A percentile compares a stretch with the other conserved stretches of the same genome.
These are phyloP conservation scores for Endocalyx cinctus DNA, from an alignment of 2,329 filamentous ascomycete genomes.

Conservation along the genomic window DNA sequence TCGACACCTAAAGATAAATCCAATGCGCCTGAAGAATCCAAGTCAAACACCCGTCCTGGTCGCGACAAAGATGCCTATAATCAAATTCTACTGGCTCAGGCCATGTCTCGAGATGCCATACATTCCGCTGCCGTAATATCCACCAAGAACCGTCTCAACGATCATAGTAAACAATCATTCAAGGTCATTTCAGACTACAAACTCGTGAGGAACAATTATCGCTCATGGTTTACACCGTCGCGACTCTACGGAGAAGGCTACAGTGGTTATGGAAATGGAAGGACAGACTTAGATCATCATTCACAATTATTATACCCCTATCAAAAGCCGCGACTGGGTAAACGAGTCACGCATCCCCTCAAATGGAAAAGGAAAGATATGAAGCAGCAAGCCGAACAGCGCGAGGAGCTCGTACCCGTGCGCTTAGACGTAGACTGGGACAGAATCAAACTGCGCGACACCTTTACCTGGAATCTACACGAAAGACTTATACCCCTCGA, in stretches of 20 bases:
- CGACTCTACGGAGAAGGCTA: constrained; percentile 71
- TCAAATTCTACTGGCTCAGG: constrained; percentile 49
- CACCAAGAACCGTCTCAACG: constrained; percentile 49
- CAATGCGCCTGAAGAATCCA: constrained; percentile 27
- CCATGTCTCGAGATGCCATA: constrained; percentile 49
- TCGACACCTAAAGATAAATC: constrained; percentile 26
- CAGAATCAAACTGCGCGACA: constrained; percentile 91
- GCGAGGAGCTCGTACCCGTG: constrained; percentile 87
- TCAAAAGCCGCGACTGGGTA: constrained; percentile 71
- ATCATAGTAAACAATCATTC: constrained; percentile 58
- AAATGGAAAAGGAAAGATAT: constrained; percentile 76
- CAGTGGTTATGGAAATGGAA: constrained; percentile 81
- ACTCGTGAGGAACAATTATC: constrained; percentile 50
- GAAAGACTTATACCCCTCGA: constrained; percentile 78
- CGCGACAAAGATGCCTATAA: constrained; percentile 55
- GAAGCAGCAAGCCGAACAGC: constrained; percentile 79
- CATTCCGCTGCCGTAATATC: constrained; percentile 48
- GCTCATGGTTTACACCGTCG: constrained; percentile 50
- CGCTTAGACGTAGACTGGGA: constrained; percentile 92
- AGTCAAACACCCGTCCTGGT: constrained; percentile 24
- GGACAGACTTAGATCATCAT: constrained; percentile 66
- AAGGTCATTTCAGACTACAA: constrained; percentile 68
- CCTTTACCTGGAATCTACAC: constrained; percentile 97
- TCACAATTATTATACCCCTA: constrained; percentile 74
- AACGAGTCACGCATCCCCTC: constrained; percentile 67